phyloP scores from a whole-genome alignment of 495 filamentous ascomycete species.

The Xeromyces bisporus region DNA sequence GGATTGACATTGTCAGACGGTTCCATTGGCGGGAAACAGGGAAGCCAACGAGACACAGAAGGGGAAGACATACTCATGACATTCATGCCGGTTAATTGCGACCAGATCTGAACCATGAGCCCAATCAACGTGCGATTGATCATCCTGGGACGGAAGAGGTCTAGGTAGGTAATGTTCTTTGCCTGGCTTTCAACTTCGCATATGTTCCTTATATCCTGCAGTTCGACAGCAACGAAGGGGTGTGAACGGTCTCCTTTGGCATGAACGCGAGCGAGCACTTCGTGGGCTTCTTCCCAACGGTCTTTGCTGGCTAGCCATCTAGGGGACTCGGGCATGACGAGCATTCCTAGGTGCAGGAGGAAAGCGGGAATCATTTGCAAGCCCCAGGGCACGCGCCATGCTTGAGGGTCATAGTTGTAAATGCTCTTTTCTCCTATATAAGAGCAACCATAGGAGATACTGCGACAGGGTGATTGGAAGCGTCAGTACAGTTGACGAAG shows the following conservation, averaged over 20 bases:
- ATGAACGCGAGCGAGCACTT: constrained; percentile 49
- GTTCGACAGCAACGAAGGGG: constrained; percentile 46
- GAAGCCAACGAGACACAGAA: no score
- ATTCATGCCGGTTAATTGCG: constrained; percentile 71
- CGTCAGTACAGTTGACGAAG: constrained; percentile 4
- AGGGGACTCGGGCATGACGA: constrained; percentile 57
- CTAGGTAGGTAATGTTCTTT: constrained; percentile 46
- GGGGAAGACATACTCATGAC: no score
- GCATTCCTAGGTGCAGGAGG: constrained; percentile 42
- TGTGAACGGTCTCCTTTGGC: constrained; percentile 44
- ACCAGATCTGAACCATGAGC: constrained; percentile 71
- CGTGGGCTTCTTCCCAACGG: constrained; percentile 52
- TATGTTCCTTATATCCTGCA: constrained; percentile 51
- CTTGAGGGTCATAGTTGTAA: constrained; percentile 23
- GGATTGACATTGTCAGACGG: no score
- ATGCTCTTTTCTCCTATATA: constrained; percentile 33
- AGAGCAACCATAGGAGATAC: constrained; percentile 60
- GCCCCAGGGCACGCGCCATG: constrained; percentile 63
- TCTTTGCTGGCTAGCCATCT: constrained; percentile 62
- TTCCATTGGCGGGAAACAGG: no score
- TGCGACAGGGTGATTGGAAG: no score
- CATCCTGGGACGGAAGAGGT: constrained; percentile 55
- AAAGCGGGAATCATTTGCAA: constrained; percentile 57
- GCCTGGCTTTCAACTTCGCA: constrained; percentile 51
- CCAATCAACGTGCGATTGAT: constrained; percentile 60